A percentile compares a stretch with the other conserved stretches of the same genome.
Conservation (phyloP, 345 rosid species). For the Triadica sebifera region DNA sequence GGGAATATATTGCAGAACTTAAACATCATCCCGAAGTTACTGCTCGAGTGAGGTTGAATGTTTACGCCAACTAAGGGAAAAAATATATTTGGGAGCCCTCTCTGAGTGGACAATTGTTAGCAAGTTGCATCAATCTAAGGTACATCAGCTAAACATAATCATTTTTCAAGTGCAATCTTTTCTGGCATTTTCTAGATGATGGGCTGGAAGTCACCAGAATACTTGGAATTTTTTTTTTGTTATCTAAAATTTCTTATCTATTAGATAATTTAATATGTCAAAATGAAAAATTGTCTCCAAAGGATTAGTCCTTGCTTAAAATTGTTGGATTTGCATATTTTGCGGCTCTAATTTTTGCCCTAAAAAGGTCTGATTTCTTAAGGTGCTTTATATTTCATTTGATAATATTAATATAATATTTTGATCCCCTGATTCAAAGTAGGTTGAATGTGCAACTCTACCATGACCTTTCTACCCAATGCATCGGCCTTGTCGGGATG, state of each 20-base stretch:
- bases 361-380: not conserved
- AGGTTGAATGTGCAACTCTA: too few species aligned
- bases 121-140: slow-evolving; percentile 25
- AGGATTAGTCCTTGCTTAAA: not conserved
- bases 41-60: slow-evolving; percentile 73
- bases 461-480: too few species aligned
- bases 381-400: too few species aligned
- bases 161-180: not conserved
- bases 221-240: not conserved
- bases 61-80: slow-evolving; percentile 57
- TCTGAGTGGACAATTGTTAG: slow-evolving; percentile 4
- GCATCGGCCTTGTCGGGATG: too few species aligned
- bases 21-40: slow-evolving; percentile 95
- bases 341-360: not conserved
- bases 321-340: not conserved
- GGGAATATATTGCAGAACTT: slow-evolving; percentile 84
- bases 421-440: too few species aligned
- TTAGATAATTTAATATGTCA: not conserved
- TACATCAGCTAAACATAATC: slow-evolving; percentile 18
- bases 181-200: not conserved
- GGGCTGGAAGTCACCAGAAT: not conserved
- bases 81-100: slow-evolving; percentile 16
- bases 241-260: not conserved
- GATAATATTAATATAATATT: too few species aligned
- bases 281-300: not conserved